Evolutionary conservation across 2,329 filamentous ascomycete species (phyloP).

Genomic region (Ceratocystis alfenasii): DNA sequence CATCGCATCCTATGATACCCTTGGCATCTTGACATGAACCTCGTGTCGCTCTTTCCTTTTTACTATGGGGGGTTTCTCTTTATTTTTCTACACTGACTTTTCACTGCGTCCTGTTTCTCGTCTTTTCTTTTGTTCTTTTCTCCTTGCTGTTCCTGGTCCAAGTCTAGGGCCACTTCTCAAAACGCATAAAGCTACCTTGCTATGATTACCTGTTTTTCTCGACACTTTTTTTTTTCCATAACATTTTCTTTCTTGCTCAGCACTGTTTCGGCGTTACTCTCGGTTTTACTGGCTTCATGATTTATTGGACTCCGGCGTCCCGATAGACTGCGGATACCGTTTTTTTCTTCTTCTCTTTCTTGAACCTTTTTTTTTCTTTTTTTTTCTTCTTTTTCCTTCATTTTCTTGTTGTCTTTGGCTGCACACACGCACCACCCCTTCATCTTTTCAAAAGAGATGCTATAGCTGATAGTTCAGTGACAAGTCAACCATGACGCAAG

Average conservation of each 20-base stretch:
- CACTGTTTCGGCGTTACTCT: conserved; percentile 20
- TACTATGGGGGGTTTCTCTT: conserved; percentile 20
- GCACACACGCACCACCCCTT: background rate
- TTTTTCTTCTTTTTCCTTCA: conserved; percentile 5
- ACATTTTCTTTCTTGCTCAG: conserved; percentile 14
- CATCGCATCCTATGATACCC: conserved; percentile 22
- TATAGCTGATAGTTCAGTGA: background rate
- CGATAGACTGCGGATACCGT: conserved; percentile 17
- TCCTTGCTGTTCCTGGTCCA: background rate
- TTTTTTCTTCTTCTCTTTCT: conserved; percentile 8
- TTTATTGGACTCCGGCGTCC: conserved; percentile 16
- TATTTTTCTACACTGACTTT: conserved; percentile 7
- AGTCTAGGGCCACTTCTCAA: conserved; percentile 6
- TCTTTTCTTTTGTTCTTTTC: conserved; percentile 9
- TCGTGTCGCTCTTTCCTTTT: conserved; percentile 20
- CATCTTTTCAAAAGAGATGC: background rate
- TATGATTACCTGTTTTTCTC: conserved; percentile 17
- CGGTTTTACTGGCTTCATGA: conserved; percentile 18
- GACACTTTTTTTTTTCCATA: conserved; percentile 6
- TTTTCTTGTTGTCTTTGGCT: conserved; percentile 9
- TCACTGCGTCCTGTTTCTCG: background rate
- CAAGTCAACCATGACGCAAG: background rate
- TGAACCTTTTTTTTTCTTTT: background rate
- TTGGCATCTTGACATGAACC: conserved; percentile 18
- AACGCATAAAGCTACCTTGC: conserved; percentile 14